Evolutionary conservation across 129 eudicot genomes (phyloP).

Genomic region (Mikania micrantha): DNA sequence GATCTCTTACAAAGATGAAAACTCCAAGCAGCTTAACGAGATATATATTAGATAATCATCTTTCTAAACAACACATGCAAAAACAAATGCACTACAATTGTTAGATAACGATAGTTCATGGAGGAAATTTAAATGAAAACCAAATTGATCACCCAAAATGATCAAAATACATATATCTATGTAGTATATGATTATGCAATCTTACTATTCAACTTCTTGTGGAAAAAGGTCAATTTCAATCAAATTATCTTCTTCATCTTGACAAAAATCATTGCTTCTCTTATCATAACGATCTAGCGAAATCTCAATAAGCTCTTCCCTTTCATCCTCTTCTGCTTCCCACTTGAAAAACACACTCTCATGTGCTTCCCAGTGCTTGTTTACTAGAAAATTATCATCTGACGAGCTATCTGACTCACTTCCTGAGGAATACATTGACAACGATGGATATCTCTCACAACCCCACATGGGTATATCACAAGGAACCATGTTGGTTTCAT

Average conservation of each 20-base stretch:
- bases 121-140: not conserved
- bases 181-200: not conserved
- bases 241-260: conserved; percentile 68
- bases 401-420: conserved; percentile 54
- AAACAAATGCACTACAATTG: not conserved
- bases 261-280: conserved; percentile 23
- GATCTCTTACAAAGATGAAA: too few relatives aligned
- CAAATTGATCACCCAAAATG: not conserved
- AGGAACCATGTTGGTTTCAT: conserved; percentile 13
- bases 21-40: too few relatives aligned
- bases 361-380: conserved; percentile 36
- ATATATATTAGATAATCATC: not conserved
- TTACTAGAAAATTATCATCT: conserved; percentile 42
- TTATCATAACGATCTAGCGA: conserved; percentile 39
- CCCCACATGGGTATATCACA: conserved; percentile 7
- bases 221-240: conserved; percentile 70
- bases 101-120: not conserved
- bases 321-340: conserved; percentile 46
- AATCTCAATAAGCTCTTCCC: conserved; percentile 78
- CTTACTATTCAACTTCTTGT: conserved; percentile 19
- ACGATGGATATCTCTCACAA: conserved; percentile 47
- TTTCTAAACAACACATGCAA: not conserved
- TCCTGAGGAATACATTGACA: conserved; percentile 67
- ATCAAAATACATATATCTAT: not conserved
- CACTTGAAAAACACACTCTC: conserved; percentile 43